Conservation (phyloP, 208 protist species). For the Leishmania arabica region DNA sequence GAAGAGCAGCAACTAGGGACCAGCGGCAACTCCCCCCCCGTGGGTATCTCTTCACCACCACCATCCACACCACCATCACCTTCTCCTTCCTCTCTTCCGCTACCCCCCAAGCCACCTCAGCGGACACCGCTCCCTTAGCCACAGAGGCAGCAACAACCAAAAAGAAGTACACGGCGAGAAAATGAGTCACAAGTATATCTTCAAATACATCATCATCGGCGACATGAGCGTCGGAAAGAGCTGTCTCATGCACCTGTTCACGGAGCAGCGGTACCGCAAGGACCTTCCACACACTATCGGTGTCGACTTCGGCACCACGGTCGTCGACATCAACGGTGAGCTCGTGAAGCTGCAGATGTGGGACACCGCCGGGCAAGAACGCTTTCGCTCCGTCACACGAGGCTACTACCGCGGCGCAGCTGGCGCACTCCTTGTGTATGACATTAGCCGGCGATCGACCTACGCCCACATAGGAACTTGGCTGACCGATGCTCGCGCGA, state of each 20-base stretch:
- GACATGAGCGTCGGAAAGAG: constrained; percentile 98
- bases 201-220: constrained; percentile 99
- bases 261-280: constrained; percentile 95
- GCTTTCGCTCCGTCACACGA: constrained; percentile 93
- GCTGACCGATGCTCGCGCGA: constrained; percentile 94
- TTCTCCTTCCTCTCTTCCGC: not conserved
- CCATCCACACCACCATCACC: not conserved
- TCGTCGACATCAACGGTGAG: constrained; percentile 95
- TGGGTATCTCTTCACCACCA: not conserved
- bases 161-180: not conserved
- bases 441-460: constrained; percentile 91
- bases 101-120: not conserved
- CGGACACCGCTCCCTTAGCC: not conserved
- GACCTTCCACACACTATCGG: constrained; percentile 98
- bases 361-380: constrained; percentile 95
- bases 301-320: constrained; percentile 98
- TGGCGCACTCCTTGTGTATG: constrained; percentile 96
- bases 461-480: constrained; percentile 92
- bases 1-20: not conserved
- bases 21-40: not conserved
- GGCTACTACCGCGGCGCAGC: constrained; percentile 97
- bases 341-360: constrained; percentile 98
- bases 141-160: not conserved
- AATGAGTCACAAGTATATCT: constrained; percentile 94
- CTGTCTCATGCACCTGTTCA: constrained; percentile 98